These are phyloP conservation scores for Rosellinia necatrix DNA, from an alignment of 2,329 filamentous ascomycete genomes.

Conservation along the genomic window DNA sequence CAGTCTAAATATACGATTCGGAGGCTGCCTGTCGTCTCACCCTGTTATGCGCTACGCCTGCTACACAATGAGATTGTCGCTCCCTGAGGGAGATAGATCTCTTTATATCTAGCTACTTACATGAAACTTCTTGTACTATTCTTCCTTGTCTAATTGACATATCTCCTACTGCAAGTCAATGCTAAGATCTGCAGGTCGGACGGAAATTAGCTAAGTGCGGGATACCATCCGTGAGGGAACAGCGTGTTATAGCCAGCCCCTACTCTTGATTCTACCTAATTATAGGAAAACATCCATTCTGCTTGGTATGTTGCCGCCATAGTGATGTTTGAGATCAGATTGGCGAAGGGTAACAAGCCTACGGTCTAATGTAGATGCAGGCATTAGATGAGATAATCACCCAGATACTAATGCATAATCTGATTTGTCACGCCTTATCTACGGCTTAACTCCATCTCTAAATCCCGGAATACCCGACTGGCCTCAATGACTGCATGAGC, in stretches of 20 bases:
- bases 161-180: neutral
- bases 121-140: no score
- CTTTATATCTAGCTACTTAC: constrained; percentile 6
- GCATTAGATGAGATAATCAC: neutral
- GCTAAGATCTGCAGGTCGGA: neutral
- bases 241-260: neutral
- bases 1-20: neutral
- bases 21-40: neutral
- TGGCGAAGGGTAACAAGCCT: neutral
- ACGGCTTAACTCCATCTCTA: constrained; percentile 13
- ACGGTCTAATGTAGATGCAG: neutral
- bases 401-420: no score
- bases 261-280: neutral
- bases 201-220: constrained; percentile 6
- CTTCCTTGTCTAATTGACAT: no score
- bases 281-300: no score
- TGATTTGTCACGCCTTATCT: neutral
- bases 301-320: no score
- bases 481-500: no score
- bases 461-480: constrained; percentile 16
- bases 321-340: no score
- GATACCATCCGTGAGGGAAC: neutral
- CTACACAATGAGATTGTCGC: neutral
- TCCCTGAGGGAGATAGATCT: neutral
- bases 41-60: neutral